A percentile compares a stretch with the other conserved stretches of the same genome.
Evolutionary conservation across 2,329 filamentous ascomycete genomes (phyloP).

Genomic region (Fusarium nanum): DNA sequence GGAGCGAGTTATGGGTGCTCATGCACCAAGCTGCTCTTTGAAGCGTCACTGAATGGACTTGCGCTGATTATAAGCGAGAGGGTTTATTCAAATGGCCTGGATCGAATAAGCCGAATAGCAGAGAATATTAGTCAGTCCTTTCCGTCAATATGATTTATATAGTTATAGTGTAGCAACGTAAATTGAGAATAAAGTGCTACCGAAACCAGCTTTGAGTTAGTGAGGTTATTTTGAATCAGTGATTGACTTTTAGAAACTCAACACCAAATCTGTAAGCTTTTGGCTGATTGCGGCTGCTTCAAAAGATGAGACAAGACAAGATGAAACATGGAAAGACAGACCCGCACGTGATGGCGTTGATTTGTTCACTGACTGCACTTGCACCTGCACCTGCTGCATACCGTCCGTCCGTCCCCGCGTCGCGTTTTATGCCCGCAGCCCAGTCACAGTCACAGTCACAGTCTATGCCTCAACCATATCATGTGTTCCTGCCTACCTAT

Average conservation of each 20-base stretch:
- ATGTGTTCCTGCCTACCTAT: not conserved
- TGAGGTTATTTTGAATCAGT: not conserved
- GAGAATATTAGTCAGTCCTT: not conserved
- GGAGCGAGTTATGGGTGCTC: conserved; percentile 51
- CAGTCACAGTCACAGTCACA: not conserved
- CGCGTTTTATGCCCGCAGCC: conserved; percentile 16
- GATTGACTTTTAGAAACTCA: not conserved
- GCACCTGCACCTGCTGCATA: conserved; percentile 4
- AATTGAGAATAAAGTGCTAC: not conserved
- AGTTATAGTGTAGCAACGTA: not conserved
- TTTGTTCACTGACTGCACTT: not conserved
- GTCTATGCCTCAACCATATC: not conserved
- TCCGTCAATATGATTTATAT: not conserved
- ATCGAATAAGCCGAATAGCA: not conserved
- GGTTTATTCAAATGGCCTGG: not conserved
- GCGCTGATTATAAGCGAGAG: not conserved
- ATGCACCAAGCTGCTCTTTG: conserved; percentile 46
- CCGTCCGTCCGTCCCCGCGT: conserved; percentile 25
- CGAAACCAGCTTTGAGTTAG: not conserved
- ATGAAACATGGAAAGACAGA: not conserved
- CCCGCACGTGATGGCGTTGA: conserved; percentile 38
- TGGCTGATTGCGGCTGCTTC: not conserved
- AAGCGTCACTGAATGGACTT: conserved; percentile 19
- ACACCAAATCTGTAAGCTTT: not conserved
- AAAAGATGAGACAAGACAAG: not conserved